Evolutionary conservation across 179 eudicot genomes (phyloP), one percentile per base, ranked within the genome.

Genomic region (Vitellaria paradoxa): DNA sequence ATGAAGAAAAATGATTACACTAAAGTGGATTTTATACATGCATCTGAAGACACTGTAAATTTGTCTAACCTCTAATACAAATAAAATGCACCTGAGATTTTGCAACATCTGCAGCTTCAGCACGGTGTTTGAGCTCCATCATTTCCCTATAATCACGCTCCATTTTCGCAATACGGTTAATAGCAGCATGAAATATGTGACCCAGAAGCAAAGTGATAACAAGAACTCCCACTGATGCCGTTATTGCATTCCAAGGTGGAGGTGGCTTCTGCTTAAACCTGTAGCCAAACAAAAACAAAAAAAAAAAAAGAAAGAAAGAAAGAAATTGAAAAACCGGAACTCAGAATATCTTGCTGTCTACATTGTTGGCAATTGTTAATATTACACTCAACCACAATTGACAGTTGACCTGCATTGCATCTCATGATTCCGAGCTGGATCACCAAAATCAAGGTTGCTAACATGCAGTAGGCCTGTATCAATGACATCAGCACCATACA

Each of bases 71-170:
- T 2, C 69, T 49, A 57, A 66, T 7, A 59, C 14, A 72, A 67
- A 8, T 10, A n/a, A 75, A 79, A 30, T 65, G 75, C 67, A 92
- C 97, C 96, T 92, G 97, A 75, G 97, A 92, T 85, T 95, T 95
- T 56, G 97, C 97, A 66, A 93, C 81, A 81, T 95, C 97, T 45
- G 99, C 99, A 78, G 95, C 99, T 87, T 95, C 99, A 47, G 99
- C 99, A 56, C 87, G 97, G 72, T 79, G 86, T 84, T 91, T 95
- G 50, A 95, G 95, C 84, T 77, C 87, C 79, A 66, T 87, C 97
- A 95, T 91, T 77, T 83, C 74, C 30, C 65, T 83, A 67, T 74
- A 93, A 70, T 87, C 93, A 49, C 81, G 83, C 82, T 90, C 97
- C 47, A 89, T 95, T 76, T 78, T 76, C 7, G 81, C 91, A 75